Percentiles rank a stretch among this genome's conserved stretches.
Conservation (phyloP, 768 basidiomycete species). For the Leccinellum rugosiceps region DNA sequence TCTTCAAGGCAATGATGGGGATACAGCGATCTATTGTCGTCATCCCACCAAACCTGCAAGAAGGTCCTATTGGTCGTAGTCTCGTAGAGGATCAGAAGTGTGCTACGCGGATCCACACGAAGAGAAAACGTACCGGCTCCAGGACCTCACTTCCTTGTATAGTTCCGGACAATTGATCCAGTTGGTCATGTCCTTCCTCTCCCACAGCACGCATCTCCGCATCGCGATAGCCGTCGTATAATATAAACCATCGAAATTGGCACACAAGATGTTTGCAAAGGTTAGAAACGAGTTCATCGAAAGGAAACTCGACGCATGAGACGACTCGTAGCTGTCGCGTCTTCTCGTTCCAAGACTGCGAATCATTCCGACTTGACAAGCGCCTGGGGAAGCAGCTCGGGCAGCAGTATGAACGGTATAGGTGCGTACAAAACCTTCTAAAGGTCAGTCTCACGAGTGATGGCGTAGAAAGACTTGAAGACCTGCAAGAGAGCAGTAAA, state of each 20-base stretch:
- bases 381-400: not conserved
- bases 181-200: not conserved
- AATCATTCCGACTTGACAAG: no score
- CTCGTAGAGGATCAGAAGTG: not conserved
- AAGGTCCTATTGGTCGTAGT: no score
- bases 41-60: no score
- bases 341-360: not conserved
- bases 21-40: no score
- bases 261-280: not conserved
- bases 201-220: not conserved
- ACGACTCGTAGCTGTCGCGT: not conserved
- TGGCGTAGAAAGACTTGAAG: not conserved
- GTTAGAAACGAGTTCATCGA: not conserved
- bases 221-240: conserved; percentile 1
- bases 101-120: not conserved
- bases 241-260: not conserved
- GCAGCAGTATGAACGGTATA: not conserved
- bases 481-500: not conserved
- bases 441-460: not conserved
- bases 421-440: not conserved
- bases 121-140: not conserved
- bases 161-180: not conserved
- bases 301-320: not conserved
- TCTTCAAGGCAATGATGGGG: not conserved
- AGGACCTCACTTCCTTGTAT: not conserved